Evolutionary conservation across 2,329 filamentous ascomycete genomes (phyloP), one percentile per base, ranked within the genome.

Genomic region (Whalleya microplaca): DNA sequence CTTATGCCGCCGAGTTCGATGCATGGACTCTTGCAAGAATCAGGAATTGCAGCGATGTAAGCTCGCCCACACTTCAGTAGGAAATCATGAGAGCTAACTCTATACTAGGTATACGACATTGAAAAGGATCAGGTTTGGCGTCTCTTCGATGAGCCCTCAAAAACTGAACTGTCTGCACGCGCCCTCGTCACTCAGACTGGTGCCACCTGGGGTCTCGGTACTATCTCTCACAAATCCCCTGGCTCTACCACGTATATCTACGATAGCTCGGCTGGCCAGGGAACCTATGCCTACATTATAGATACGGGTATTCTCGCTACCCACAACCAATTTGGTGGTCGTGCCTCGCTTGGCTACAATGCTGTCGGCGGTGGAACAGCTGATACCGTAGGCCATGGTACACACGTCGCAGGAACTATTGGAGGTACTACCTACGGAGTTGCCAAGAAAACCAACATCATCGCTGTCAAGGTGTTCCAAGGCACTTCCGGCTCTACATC

Each of bases 211-310:
- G 78, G 78, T 40, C 76, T 82, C n/a, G 76, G 71, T 2, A 73
- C 76, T 48, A 71, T 81, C 58, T 81, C 80, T 8, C 73, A 76
- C 66, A 66, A 66, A 21, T 68, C 55, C 18, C 59, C 66, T 14
- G 71, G 70, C 41, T 67, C 66, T 2, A 72, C 59, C 2, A 67
- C 69, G 46, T 81, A 80, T 64, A 56, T 71, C 45, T 80, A 80
- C 62, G 75, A 80, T 58, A 62, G 63, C 27, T 66, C 68, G 1
- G 76, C 76, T 21, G 78, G 78, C 18, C 51, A 61, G 12, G 72
- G 69, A 21, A 77, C 71, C 48, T 84, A 72, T 58, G 75, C 77
- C 51, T 86, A 85, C 66, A 70, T 85, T 41, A 70, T 85, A 50
- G 83, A 85, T 69, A 83, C 78, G 0, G 82, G 83, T 46, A 75